Base-by-base conservation (phyloP, 148 eudicot genomes). In the Spergularia bocconei region DNA sequence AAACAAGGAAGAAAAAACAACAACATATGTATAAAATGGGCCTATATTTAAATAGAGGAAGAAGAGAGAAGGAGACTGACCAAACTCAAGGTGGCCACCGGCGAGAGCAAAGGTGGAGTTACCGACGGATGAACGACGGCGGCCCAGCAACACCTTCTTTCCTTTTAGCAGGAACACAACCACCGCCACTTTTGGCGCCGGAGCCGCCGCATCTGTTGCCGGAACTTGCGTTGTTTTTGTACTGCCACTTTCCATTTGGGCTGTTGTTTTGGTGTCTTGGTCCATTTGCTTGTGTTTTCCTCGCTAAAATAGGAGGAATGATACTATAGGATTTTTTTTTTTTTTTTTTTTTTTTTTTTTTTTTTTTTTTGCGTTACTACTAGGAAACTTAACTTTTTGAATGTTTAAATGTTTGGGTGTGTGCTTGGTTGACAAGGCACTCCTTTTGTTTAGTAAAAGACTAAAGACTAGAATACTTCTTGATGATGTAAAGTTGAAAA, bases 41-140 rank as follows among this genome's bases (percentile, higher is more conserved):
- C 57, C 21, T 19, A 21, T 5, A 47, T 4, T 41, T 3, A 61
- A 17, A 3, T 54, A 4, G 4, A 11, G 63, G 60, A 70, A 41
- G 50, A 21, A 15, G 51, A 71, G 69, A 64, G 48, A 91, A 55
- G 29, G 38, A 9, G 54, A 74, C 70, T 53, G 58, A 91, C 98
- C 97, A 75, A 91, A 94, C 72, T 91, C 97, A 38, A 94, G 97
- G 82, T 85, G 87, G 74, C 98, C 98, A 62, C 97, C 97, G 77
- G 98, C 91, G 65, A 91, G 91, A 57, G 91, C 91, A 59, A 86
- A 94, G 69, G 97, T 88, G 75, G 85, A 82, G 71, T 73, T 66
- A 75, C 98, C 97, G 29, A 89, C 75, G 72, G 91, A 39, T 52
- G 93, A 70, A 66, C 85, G 93, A 66, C 97, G 96, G 60, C 91